Conservation (phyloP, 495 filamentous ascomycete genomes). For the Podospora pseudoanserina region DNA sequence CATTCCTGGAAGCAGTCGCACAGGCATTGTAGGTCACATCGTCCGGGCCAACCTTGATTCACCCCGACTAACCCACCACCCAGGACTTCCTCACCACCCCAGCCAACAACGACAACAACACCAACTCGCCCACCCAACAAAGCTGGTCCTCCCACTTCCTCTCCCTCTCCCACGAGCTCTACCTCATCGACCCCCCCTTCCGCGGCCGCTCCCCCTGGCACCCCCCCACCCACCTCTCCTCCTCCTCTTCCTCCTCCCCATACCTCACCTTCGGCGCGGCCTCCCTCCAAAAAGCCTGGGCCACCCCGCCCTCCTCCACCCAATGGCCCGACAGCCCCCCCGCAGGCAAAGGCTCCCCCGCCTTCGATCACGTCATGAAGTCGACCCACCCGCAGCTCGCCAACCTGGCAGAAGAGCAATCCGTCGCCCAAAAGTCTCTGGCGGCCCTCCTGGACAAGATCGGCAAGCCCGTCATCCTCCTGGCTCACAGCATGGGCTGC, state of each 20-base stretch:
- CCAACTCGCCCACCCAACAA: conserved; percentile 7
- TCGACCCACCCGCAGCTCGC: conserved; percentile 44
- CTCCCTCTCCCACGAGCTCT: conserved; percentile 43
- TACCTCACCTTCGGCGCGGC: conserved; percentile 37
- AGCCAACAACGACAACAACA: not conserved
- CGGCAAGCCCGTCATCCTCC: conserved; percentile 42
- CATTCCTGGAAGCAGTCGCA: conserved; percentile 49
- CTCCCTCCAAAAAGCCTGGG: conserved; percentile 22
- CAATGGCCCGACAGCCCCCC: conserved; percentile 50
- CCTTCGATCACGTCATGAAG: conserved; percentile 50
- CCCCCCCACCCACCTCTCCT: conserved; percentile 20
- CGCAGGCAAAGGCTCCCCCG: conserved; percentile 39
- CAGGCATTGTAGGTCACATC: conserved; percentile 40
- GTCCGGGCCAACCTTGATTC: not conserved
- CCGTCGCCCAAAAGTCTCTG: conserved; percentile 41
- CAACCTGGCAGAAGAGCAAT: conserved; percentile 39
- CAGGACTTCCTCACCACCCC: conserved; percentile 46
- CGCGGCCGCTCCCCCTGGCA: conserved; percentile 37
- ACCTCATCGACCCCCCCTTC: conserved; percentile 43
- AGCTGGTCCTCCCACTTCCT: conserved; percentile 52
- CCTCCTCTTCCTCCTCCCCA: conserved; percentile 21
- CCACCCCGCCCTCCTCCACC: conserved; percentile 42
- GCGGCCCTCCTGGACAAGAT: conserved; percentile 49
- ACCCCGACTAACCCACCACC: not conserved
- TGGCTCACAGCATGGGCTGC: conserved; percentile 52